Conservation (phyloP, 2,329 filamentous ascomycete genomes). For the Microdochium trichocladiopsis region DNA sequence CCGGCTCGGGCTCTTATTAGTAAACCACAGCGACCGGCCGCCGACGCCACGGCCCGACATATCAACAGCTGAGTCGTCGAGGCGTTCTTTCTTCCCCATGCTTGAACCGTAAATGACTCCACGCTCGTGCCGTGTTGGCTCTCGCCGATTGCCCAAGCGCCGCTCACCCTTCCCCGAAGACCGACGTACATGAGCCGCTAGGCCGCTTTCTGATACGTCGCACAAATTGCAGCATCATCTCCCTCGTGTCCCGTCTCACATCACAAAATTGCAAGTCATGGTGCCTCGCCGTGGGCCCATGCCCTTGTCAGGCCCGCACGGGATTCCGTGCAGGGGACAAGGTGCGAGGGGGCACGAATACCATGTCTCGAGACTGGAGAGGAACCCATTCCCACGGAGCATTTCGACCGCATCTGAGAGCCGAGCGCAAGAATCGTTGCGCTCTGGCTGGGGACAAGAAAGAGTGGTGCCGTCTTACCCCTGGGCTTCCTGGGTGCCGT, state of each 20-base stretch:
- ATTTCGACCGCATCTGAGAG: neutral
- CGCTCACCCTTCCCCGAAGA: too few species aligned
- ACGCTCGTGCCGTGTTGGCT: too few species aligned
- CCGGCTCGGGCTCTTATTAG: too few species aligned
- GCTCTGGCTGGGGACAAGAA: too few species aligned
- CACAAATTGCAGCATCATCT: too few species aligned
- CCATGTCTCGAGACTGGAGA: neutral
- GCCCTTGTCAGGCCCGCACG: neutral
- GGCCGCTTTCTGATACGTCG: neutral
- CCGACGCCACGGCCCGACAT: too few species aligned
- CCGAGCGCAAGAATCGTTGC: neutral
- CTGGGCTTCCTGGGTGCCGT: neutral
- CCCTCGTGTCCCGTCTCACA: neutral
- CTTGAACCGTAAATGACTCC: too few species aligned
- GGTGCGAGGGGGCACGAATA: neutral
- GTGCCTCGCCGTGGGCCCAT: neutral
- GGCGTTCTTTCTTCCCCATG: neutral
- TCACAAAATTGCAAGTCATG: neutral
- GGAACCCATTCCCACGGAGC: neutral
- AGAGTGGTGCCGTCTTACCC: too few species aligned
- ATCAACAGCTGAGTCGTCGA: too few species aligned
- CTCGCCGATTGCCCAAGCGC: too few species aligned
- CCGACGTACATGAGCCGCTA: neutral
- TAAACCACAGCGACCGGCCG: too few species aligned
- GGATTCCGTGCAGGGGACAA: neutral